These are phyloP conservation scores for Jaminaea rosea DNA, from an alignment of 1,284 basidiomycete species.

Conservation along the genomic window DNA sequence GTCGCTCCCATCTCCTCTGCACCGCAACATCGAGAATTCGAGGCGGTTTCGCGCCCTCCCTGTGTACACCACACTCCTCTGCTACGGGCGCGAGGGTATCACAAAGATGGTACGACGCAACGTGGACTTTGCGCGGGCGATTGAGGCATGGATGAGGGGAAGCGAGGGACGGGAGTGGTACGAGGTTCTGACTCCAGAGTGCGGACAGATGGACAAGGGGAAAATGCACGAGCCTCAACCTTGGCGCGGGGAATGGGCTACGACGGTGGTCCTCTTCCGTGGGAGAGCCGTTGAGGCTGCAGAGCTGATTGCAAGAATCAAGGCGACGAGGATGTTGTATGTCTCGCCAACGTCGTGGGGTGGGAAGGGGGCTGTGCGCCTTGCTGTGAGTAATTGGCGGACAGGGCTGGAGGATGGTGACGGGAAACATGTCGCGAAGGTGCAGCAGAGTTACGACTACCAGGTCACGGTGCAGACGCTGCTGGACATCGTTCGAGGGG, in stretches of 20 bases:
- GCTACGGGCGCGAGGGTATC: conserved; percentile 50
- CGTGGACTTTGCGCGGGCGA: conserved; percentile 48
- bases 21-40: conserved; percentile 49
- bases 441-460: conserved; percentile 1
- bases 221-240: conserved; percentile 5
- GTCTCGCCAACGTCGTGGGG: conserved; percentile 50
- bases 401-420: conserved; percentile 38
- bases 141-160: conserved; percentile 45
- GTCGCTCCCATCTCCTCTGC: conserved; percentile 5
- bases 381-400: conserved; percentile 53
- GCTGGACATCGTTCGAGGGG: not conserved
- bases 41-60: conserved; percentile 52
- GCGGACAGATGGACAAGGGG: conserved; percentile 47
- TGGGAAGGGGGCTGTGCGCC: conserved; percentile 48
- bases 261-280: conserved; percentile 51
- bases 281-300: too few species aligned
- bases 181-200: conserved; percentile 16
- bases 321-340: conserved; percentile 49
- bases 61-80: conserved; percentile 50
- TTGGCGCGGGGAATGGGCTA: conserved; percentile 7
- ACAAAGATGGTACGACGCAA: conserved; percentile 49
- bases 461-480: not conserved
- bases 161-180: conserved; percentile 2
- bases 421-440: not conserved
- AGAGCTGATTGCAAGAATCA: conserved; percentile 49